phyloP scores from a whole-genome alignment of 2,329 filamentous ascomycete genomes.

The Akanthomyces lecanii region DNA sequence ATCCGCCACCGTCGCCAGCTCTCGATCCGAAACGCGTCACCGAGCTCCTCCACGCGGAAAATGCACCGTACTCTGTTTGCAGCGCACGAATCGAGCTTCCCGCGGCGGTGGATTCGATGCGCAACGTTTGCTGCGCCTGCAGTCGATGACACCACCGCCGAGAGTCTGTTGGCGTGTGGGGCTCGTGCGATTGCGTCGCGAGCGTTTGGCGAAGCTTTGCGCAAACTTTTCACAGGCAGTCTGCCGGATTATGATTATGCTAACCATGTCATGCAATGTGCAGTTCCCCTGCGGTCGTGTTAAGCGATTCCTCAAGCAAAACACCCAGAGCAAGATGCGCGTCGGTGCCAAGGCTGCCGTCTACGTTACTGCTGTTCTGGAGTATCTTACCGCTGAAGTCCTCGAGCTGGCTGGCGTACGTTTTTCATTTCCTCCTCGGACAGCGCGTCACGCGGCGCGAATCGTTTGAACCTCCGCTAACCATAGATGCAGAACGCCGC shows the following conservation, averaged over 20 bases:
- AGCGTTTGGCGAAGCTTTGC: slow-evolving; percentile 19
- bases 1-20: neutral
- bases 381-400: slow-evolving; percentile 97
- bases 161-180: slow-evolving; percentile 14
- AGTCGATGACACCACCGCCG: neutral
- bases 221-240: neutral
- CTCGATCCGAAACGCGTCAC: slow-evolving; percentile 12
- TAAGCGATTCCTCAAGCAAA: slow-evolving; percentile 99
- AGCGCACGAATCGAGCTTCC: neutral
- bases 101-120: slow-evolving; percentile 7
- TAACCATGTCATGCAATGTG: slow-evolving; percentile 21
- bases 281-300: slow-evolving; percentile 99
- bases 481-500: slow-evolving; percentile 70
- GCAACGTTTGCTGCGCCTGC: slow-evolving; percentile 9
- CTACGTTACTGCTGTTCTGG: slow-evolving; percentile 95
- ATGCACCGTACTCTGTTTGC: neutral
- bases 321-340: slow-evolving; percentile 99
- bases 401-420: slow-evolving; percentile 88
- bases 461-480: slow-evolving; percentile 21
- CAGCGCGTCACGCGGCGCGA: slow-evolving; percentile 16
- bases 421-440: slow-evolving; percentile 26
- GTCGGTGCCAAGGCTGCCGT: slow-evolving; percentile 98
- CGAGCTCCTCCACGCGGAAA: neutral
- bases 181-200: slow-evolving; percentile 18
- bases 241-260: slow-evolving; percentile 11